phyloP scores from a whole-genome alignment of 2,329 filamentous ascomycete species.

The Cladophialophora chaetospira region DNA sequence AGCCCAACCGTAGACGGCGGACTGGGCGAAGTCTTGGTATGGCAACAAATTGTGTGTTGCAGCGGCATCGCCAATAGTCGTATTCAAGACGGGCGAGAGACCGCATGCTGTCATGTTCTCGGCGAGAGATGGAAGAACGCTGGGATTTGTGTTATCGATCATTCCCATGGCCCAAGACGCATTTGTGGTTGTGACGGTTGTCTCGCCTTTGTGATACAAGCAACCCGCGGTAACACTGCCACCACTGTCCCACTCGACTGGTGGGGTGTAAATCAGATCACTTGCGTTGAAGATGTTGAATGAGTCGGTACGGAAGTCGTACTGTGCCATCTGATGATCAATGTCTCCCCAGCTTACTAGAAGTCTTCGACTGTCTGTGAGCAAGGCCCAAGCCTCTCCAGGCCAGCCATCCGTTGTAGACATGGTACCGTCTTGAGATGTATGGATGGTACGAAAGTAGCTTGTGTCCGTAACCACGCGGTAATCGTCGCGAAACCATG shows the following conservation, averaged over 20 bases:
- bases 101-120: conserved; percentile 58
- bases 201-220: conserved; percentile 50
- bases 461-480: conserved; percentile 35
- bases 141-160: conserved; percentile 26
- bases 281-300: conserved; percentile 53
- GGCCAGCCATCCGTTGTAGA: conserved; percentile 64
- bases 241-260: conserved; percentile 34
- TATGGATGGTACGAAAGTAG: conserved; percentile 51
- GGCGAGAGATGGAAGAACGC: conserved; percentile 39
- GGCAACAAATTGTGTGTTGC: conserved; percentile 38
- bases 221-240: conserved; percentile 56
- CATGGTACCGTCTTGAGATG: conserved; percentile 34
- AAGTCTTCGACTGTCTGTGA: conserved; percentile 56
- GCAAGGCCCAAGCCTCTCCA: conserved; percentile 59
- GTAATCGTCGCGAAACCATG: conserved; percentile 51
- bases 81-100: conserved; percentile 61
- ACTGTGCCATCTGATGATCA: conserved; percentile 59
- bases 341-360: conserved; percentile 59
- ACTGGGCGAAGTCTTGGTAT: conserved; percentile 54
- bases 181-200: conserved; percentile 48
- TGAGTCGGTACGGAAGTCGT: conserved; percentile 57
- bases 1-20: conserved; percentile 63
- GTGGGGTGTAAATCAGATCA: conserved; percentile 40
- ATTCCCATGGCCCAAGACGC: conserved; percentile 56
- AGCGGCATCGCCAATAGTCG: conserved; percentile 50